phyloP scores from a whole-genome alignment of 495 filamentous ascomycete species.

The Penicillium lagena region DNA sequence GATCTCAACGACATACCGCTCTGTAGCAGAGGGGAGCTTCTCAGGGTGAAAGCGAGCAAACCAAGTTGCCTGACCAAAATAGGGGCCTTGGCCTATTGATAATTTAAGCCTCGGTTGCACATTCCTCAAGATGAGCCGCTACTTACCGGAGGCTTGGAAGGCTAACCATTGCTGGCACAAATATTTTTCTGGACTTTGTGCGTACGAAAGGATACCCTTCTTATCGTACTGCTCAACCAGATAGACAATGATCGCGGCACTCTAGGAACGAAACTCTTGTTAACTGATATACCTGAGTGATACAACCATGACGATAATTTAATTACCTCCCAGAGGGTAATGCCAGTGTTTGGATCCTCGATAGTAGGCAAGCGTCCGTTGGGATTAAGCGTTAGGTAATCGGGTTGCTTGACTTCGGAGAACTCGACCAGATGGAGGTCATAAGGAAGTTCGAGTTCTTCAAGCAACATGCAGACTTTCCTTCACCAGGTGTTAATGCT shows the following conservation, averaged over 20 bases:
- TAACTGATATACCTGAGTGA: too few species aligned
- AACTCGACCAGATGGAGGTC: conserved; percentile 30
- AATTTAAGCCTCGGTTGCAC: not conserved
- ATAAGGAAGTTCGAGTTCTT: conserved; percentile 50
- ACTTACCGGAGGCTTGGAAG: conserved; percentile 30
- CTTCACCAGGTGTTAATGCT: not conserved
- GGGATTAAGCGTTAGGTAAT: conserved; percentile 49
- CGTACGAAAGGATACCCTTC: conserved; percentile 22
- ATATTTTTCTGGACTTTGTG: conserved; percentile 20
- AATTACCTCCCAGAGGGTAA: conserved; percentile 49
- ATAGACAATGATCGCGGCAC: conserved; percentile 28
- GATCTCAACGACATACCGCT: conserved; percentile 42
- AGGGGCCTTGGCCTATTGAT: conserved; percentile 24
- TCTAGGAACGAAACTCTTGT: not conserved
- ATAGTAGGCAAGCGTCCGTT: conserved; percentile 54
- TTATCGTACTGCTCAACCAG: conserved; percentile 31
- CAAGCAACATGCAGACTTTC: conserved; percentile 52
- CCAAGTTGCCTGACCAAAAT: conserved; percentile 32
- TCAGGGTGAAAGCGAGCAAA: conserved; percentile 40
- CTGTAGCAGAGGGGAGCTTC: conserved; percentile 34
- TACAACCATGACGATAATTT: too few species aligned
- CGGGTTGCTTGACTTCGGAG: conserved; percentile 41
- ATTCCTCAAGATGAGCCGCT: not conserved
- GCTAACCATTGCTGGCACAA: conserved; percentile 24
- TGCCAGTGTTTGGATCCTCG: conserved; percentile 53